phyloP scores from a whole-genome alignment of 345 rosid species.

The Brassica nigra region DNA sequence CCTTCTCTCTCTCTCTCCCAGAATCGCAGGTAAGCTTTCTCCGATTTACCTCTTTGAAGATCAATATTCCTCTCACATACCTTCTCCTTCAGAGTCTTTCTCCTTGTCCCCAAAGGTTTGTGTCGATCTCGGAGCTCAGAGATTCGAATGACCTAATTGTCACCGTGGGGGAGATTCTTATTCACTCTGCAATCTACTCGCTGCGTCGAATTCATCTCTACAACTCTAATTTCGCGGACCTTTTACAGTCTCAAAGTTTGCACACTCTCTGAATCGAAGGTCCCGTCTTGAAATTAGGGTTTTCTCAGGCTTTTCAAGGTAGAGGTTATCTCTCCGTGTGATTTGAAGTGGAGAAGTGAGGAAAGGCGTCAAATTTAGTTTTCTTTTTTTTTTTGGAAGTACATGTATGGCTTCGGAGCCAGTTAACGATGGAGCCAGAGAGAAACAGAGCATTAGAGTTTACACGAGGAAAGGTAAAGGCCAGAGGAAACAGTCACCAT shows the following conservation, averaged over 20 bases:
- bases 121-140: slow-evolving; percentile 23
- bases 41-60: not conserved
- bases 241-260: not conserved
- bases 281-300: slow-evolving; percentile 49
- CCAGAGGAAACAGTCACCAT: slow-evolving; percentile 33
- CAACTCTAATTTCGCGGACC: slow-evolving; percentile 21
- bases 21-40: slow-evolving; percentile 32
- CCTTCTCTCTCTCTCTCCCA: slow-evolving; percentile 33
- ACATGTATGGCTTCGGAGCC: slow-evolving; percentile 96
- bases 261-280: slow-evolving; percentile 22
- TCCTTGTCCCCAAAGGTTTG: not conserved
- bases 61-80: not conserved
- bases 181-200: slow-evolving; percentile 10
- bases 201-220: not conserved
- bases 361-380: slow-evolving; percentile 40
- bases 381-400: slow-evolving; percentile 24
- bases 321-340: not conserved
- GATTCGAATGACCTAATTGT: slow-evolving; percentile 32
- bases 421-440: slow-evolving; percentile 61
- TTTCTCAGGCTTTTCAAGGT: slow-evolving; percentile 25
- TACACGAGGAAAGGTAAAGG: slow-evolving; percentile 70
- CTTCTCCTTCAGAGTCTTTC: not conserved
- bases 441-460: slow-evolving; percentile 74
- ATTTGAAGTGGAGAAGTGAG: slow-evolving; percentile 12
- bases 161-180: slow-evolving; percentile 23